Base-by-base conservation (phyloP, 108 stramenopile genomes). In the Cyclostephanos invisitatus region DNA sequence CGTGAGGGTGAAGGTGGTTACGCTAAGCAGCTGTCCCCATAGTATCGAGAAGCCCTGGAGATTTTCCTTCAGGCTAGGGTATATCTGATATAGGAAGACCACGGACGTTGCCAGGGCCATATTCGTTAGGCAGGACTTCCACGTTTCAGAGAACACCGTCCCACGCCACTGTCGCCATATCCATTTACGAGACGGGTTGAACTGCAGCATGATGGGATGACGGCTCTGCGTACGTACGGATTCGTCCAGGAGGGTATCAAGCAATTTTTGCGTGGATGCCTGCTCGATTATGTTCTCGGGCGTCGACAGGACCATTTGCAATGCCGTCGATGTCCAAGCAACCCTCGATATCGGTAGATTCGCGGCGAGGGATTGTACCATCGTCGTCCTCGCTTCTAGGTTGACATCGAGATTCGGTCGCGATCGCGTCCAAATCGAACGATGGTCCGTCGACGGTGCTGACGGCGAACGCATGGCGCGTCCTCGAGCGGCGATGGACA, bases 81-180 rank as follows among this genome's bases (percentile, higher is more conserved):
- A 84, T 14, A 69, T 67, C 27, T 50, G 32, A 24, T 70, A 85
- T 12, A 84, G 58, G 53, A 89, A 70, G 10, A 82, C 80, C 0
- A 91, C 72, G 12, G 80, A 63, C 6, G 74, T 62, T 0, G 89
- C 92, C 44, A 86, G 86, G 2, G 74, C 65, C 87, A 94, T 90
- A 54, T 91, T 91, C 50, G 66, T 44, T 21, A 89, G 79, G 32
- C 84, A 86, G 17, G 85, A 85, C 48, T 74, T 75, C 92, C 92
- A 94, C 8, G 92, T 94, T 72, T 94, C 92, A 24, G 83, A 82
- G 81, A 94, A 94, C 15, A 94, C 86, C 0, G 94, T 95, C 29
- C 94, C 94, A 38, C 86, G 86, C 94, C 94, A 95, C 74, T 90
- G 82, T 53, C 88, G 79, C 94, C 94, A 95, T 36, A 92, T 89